A percentile compares a stretch with the other conserved stretches of the same genome.
Evolutionary conservation across 1,284 basidiomycete genomes (phyloP).

Genomic region (Austropuccinia psidii): DNA sequence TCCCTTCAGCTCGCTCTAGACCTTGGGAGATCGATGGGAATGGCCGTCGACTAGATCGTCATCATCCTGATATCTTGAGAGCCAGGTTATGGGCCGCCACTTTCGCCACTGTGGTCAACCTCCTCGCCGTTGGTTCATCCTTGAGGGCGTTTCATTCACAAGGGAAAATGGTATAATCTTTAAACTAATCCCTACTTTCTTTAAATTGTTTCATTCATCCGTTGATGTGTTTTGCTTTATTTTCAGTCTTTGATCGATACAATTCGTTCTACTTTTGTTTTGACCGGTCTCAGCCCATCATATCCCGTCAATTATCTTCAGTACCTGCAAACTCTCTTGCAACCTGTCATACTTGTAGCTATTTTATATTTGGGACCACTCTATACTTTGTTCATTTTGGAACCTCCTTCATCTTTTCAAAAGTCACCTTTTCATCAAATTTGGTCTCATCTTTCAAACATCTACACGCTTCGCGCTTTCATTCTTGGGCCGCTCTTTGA

Average conservation of each 20-base stretch:
- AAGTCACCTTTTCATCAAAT: no score
- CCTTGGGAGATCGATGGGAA: background rate
- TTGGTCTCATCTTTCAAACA: conserved; percentile 47
- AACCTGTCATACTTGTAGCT: conserved; percentile 58
- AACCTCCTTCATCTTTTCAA: conserved; percentile 59
- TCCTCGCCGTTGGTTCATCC: background rate
- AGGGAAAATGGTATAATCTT: background rate
- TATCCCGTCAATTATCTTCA: conserved; percentile 38
- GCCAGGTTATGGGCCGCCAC: conserved; percentile 15
- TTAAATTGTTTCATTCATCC: background rate
- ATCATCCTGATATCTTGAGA: conserved; percentile 14
- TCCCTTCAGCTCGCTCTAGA: conserved; percentile 4
- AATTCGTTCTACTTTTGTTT: conserved; percentile 39
- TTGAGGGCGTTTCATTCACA: background rate
- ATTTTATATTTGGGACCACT: conserved; percentile 76
- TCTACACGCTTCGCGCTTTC: conserved; percentile 60
- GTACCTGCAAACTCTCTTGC: conserved; percentile 36
- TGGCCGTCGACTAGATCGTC: conserved; percentile 7
- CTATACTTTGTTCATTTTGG: conserved; percentile 57
- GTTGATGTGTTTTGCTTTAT: conserved; percentile 34
- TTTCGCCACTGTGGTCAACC: background rate
- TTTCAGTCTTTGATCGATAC: conserved; percentile 43
- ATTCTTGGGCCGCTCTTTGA: conserved; percentile 78
- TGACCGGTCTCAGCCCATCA: conserved; percentile 11
- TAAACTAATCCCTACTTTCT: background rate